Percentiles rank a stretch among this genome's conserved stretches.
These are phyloP conservation scores for Dryadomyces quercivorus DNA, from an alignment of 2,329 filamentous ascomycete species.

Conservation along the genomic window DNA sequence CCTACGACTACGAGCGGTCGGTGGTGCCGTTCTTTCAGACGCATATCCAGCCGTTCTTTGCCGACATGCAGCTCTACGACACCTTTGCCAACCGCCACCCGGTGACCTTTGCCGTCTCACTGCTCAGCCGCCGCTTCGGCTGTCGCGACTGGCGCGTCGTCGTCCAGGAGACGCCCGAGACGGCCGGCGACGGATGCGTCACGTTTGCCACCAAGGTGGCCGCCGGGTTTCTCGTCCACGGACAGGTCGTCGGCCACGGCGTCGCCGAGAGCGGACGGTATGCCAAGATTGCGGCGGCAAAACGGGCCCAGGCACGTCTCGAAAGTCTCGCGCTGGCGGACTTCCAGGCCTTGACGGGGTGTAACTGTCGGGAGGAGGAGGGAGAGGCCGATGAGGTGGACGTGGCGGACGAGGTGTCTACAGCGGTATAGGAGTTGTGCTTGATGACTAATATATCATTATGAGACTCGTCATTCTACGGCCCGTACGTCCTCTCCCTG, in stretches of 20 bases:
- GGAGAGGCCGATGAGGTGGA: too few species aligned
- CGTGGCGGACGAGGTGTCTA: too few species aligned
- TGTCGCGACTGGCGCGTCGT: slow-evolving; percentile 50
- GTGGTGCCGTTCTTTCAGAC: slow-evolving; percentile 67
- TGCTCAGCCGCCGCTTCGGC: slow-evolving; percentile 50
- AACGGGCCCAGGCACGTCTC: slow-evolving; percentile 39
- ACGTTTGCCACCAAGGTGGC: slow-evolving; percentile 33
- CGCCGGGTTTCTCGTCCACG: slow-evolving; percentile 67
- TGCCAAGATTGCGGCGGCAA: slow-evolving; percentile 58
- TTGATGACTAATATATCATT: too few species aligned
- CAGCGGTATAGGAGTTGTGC: too few species aligned
- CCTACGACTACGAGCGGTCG: slow-evolving; percentile 64
- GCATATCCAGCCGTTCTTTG: slow-evolving; percentile 67
- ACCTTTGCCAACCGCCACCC: slow-evolving; percentile 79
- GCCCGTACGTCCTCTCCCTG: too few species aligned
- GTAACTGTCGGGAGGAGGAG: slow-evolving; percentile 38
- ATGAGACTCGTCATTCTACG: too few species aligned
- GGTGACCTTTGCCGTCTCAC: slow-evolving; percentile 56
- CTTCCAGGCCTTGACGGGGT: slow-evolving; percentile 49
- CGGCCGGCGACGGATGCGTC: slow-evolving; percentile 18
- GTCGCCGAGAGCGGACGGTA: slow-evolving; percentile 54
- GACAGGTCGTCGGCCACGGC: slow-evolving; percentile 49
- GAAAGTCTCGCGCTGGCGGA: slow-evolving; percentile 33
- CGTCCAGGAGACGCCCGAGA: slow-evolving; percentile 33
- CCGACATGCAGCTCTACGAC: slow-evolving; percentile 79